Evolutionary conservation across 2,329 filamentous ascomycete genomes (phyloP), one percentile per base, ranked within the genome.

Genomic region (Massarina eburnea): DNA sequence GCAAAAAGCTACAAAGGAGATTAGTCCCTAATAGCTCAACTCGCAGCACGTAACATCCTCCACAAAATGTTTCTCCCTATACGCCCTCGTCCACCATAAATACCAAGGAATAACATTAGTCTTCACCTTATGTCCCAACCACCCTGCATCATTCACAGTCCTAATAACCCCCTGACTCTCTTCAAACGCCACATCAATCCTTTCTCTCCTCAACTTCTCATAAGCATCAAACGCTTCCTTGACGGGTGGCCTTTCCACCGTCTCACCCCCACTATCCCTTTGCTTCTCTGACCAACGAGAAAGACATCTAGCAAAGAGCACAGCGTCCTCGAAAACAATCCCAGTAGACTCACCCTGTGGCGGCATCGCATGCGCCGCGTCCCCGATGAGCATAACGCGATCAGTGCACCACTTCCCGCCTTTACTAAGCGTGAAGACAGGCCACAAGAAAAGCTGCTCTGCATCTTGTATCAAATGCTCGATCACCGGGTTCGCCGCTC

Each of bases 261-360:
- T 14, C 6, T 30, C 27, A 8, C 12, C 27, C 7, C 4, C 4
- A 6, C 27, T 62, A 22, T 52, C 43, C 5, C 50, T n/a, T n/a
- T n/a, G 64, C 46, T 67, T 70, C 45, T 73, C 66, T 55, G 74
- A 67, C 72, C 73, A 75, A 34, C 65, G 58, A 1, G 65, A 68
- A 37, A 75, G 46, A 59, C 71, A 74, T 38, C 73, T 59, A 18
- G 76, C 71, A 58, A 79, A 73, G 42, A 79, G 58, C 27, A 78
- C 73, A 2, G 72, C 77, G 54, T 79, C 76, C 59, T 79, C 77
- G 49, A 80, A 78, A 8, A 78, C 75, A 26, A 79, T 73, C 14
- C 76, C 76, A 3, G 76, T 78, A 24, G 68, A 71, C 49, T 79
- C 76, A 9, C 76, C 76, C 46, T 78, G 75, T 3, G 76, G 76